Conservation (phyloP, 2,329 filamentous ascomycete genomes). For the Fusarium tjaetaba region DNA sequence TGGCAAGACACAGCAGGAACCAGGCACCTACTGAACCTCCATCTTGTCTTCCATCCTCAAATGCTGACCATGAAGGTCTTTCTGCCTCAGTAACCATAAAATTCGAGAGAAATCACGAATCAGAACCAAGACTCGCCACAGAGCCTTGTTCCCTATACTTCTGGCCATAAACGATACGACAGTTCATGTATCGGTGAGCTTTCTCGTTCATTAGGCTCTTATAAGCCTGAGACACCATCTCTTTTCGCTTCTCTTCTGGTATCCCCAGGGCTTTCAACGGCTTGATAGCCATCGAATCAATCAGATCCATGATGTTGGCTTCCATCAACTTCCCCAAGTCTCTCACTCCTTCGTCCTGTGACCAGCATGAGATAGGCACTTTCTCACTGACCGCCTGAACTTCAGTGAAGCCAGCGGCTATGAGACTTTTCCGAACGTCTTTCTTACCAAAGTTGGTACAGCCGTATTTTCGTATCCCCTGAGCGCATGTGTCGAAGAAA, state of each 20-base stretch:
- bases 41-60: not conserved
- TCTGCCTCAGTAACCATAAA: not conserved
- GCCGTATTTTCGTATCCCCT: constrained; percentile 50
- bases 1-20: not conserved
- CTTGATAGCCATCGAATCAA: constrained; percentile 55
- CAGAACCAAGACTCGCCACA: not conserved
- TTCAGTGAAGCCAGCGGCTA: constrained; percentile 56
- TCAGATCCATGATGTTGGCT: constrained; percentile 53
- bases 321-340: constrained; percentile 58
- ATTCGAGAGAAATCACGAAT: not conserved
- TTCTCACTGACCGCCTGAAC: constrained; percentile 55
- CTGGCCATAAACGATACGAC: constrained; percentile 56
- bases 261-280: constrained; percentile 53
- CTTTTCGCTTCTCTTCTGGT: constrained; percentile 47
- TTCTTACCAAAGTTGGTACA: constrained; percentile 51
- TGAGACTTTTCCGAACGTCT: constrained; percentile 50
- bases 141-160: constrained; percentile 42
- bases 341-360: constrained; percentile 52
- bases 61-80: not conserved
- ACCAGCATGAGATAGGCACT: constrained; percentile 59
- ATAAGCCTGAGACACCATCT: constrained; percentile 46
- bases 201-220: constrained; percentile 49
- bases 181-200: constrained; percentile 56
- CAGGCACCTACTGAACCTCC: not conserved
- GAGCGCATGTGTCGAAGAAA: constrained; percentile 47